Percentiles rank a stretch among this genome's conserved stretches.
These are phyloP conservation scores for Sarocladiaceae sp. DNA, from an alignment of 2,329 filamentous ascomycete species.

Conservation along the genomic window DNA sequence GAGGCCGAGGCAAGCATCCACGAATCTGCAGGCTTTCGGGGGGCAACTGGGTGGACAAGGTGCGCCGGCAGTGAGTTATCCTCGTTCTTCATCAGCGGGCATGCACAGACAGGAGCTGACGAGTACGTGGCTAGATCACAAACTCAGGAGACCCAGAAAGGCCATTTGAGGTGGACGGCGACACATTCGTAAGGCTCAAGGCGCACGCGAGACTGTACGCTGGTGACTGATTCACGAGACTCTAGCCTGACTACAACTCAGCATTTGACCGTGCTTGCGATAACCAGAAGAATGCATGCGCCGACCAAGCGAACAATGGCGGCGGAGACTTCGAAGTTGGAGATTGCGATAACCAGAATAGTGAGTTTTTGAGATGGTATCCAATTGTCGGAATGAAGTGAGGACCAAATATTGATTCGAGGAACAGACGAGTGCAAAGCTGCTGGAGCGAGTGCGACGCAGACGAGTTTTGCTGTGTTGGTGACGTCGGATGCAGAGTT, in stretches of 20 bases:
- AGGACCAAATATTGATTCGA: background rate
- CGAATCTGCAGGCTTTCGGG: slow-evolving; percentile 35
- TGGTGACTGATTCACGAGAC: background rate
- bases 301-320: slow-evolving; percentile 32
- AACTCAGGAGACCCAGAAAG: slow-evolving; percentile 31
- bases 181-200: slow-evolving; percentile 36
- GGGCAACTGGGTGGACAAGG: slow-evolving; percentile 31
- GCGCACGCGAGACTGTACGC: background rate
- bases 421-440: slow-evolving; percentile 32
- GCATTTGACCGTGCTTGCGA: slow-evolving; percentile 40
- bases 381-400: slow-evolving; percentile 11
- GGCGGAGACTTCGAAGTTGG: slow-evolving; percentile 28
- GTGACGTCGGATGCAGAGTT: slow-evolving; percentile 36
- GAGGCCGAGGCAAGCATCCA: slow-evolving; percentile 23
- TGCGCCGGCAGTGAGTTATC: slow-evolving; percentile 26
- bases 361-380: slow-evolving; percentile 30
- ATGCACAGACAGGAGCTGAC: slow-evolving; percentile 7
- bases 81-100: background rate
- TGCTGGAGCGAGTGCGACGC: slow-evolving; percentile 12
- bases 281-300: slow-evolving; percentile 42
- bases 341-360: slow-evolving; percentile 39
- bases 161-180: slow-evolving; percentile 36
- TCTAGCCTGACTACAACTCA: slow-evolving; percentile 33
- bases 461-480: slow-evolving; percentile 19
- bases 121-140: slow-evolving; percentile 25